A percentile compares a stretch with the other conserved stretches of the same genome.
Evolutionary conservation across 495 filamentous ascomycete species (phyloP).

Genomic region (Aspergillus diversus): DNA sequence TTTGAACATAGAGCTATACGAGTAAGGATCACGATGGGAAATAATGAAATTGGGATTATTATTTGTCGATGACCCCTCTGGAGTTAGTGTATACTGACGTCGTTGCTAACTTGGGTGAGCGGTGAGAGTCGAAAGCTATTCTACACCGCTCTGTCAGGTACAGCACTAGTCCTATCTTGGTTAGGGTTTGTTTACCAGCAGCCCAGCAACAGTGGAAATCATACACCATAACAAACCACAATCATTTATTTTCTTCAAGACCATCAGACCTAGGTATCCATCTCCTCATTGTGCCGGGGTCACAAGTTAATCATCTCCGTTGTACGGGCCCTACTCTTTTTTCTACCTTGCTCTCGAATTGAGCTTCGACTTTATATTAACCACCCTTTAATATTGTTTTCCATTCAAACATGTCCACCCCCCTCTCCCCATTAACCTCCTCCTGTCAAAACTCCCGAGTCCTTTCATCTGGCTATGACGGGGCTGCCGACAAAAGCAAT

Average conservation of each 20-base stretch:
- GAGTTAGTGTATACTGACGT: too few species aligned
- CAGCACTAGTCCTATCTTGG: constrained; percentile 31
- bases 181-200: constrained; percentile 46
- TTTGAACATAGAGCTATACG: too few species aligned
- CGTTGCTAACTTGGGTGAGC: not conserved
- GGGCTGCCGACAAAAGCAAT: constrained; percentile 11
- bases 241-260: not conserved
- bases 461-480: constrained; percentile 32
- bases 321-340: not conserved
- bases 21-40: too few species aligned
- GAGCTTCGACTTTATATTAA: not conserved
- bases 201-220: constrained; percentile 40
- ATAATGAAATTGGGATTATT: too few species aligned
- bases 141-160: constrained; percentile 12
- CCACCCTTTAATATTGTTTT: not conserved
- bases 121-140: constrained; percentile 14
- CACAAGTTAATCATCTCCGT: not conserved
- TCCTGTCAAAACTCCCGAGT: constrained; percentile 48
- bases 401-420: constrained; percentile 42
- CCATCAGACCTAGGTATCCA: constrained; percentile 4
- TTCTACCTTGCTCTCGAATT: not conserved
- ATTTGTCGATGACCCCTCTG: too few species aligned
- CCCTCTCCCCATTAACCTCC: constrained; percentile 50
- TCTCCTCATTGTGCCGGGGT: not conserved
- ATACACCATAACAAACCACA: constrained; percentile 26